Conservation (phyloP, 2,329 filamentous ascomycete genomes). For the Sarocladium strictum region DNA sequence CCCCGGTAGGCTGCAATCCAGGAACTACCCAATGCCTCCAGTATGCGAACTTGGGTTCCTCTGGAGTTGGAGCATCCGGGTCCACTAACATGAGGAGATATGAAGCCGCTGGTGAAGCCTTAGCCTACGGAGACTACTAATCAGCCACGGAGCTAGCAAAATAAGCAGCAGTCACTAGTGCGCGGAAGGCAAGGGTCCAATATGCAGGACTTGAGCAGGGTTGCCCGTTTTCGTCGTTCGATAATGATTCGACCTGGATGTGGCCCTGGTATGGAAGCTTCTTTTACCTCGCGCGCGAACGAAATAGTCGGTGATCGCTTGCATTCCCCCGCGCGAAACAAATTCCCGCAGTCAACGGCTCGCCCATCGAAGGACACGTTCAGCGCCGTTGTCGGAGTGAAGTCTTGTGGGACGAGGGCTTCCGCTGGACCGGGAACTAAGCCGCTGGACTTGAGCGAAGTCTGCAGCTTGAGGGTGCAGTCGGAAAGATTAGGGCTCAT, state of each 20-base stretch:
- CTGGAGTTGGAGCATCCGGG: conserved; percentile 48
- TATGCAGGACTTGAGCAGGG: neutral
- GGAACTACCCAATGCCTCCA: conserved; percentile 49
- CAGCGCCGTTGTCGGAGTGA: conserved; percentile 35
- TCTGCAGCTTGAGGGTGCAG: conserved; percentile 5
- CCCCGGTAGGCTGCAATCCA: conserved; percentile 27
- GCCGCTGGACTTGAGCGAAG: neutral
- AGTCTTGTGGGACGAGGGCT: conserved; percentile 33
- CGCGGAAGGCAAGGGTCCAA: neutral
- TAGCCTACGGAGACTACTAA: conserved; percentile 14
- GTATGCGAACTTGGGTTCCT: conserved; percentile 48
- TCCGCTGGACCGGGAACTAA: conserved; percentile 35
- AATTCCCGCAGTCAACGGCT: conserved; percentile 28
- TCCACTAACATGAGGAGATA: conserved; percentile 47
- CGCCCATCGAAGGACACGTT: conserved; percentile 29
- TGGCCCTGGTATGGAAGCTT: neutral
- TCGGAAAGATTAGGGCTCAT: neutral
- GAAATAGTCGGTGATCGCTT: conserved; percentile 29
- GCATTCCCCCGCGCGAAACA: conserved; percentile 33
- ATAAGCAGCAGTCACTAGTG: neutral
- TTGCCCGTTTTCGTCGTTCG: neutral
- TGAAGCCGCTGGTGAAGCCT: conserved; percentile 21
- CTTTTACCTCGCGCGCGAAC: conserved; percentile 29
- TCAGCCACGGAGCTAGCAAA: conserved; percentile 2
- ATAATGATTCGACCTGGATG: neutral